Evolutionary conservation across 306 rosid species (phyloP), one percentile per base, ranked within the genome.

Genomic region (Canavalia gladiata): DNA sequence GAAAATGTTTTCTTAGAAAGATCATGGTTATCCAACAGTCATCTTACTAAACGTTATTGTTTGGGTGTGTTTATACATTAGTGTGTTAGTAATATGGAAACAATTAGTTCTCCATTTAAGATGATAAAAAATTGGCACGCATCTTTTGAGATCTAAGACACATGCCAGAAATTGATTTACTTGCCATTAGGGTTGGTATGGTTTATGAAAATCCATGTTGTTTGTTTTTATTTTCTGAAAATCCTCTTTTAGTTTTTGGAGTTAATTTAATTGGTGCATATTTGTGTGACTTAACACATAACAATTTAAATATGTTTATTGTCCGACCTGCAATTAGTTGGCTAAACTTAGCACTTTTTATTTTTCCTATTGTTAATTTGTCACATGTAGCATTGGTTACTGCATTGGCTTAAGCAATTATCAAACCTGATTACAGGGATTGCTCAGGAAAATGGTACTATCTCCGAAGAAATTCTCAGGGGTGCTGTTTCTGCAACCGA

Each of bases 401-500:
- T 60, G 52, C 71, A 57, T 68, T 57, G 46, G 57, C 69, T 52
- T 50, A 51, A 60, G 64, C 62, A 58, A 41, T 60, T 73, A 66
- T 12, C 8, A 57, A 34, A 70, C 56, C 49, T 80, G 70, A 45
- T 84, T 56, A 9, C 86, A 92, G 97, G 74, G 35, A 67, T 74
- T 82, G 87, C 89, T 79, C 84, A 45, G 79, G 87, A 84, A 35
- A 71, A 66, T 7, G 75, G 89, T 62, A 81, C 74, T 80, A 83
- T 92, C 58, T 62, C 88, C 5, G 88, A 86, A 84, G 89, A 72
- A 33, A 63, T 57, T 43, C 79, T 91, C 54, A 85, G 75, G 66
- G 68, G 71, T 35, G 85, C 89, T 70, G 59, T 94, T 87, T 70
- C 78, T 34, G 81, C 85, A 4, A 84, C 90, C 1, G 95, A 90